Evolutionary conservation across 1,284 basidiomycete genomes (phyloP), one percentile per base, ranked within the genome.

Genomic region (Cerioporus squamosus): DNA sequence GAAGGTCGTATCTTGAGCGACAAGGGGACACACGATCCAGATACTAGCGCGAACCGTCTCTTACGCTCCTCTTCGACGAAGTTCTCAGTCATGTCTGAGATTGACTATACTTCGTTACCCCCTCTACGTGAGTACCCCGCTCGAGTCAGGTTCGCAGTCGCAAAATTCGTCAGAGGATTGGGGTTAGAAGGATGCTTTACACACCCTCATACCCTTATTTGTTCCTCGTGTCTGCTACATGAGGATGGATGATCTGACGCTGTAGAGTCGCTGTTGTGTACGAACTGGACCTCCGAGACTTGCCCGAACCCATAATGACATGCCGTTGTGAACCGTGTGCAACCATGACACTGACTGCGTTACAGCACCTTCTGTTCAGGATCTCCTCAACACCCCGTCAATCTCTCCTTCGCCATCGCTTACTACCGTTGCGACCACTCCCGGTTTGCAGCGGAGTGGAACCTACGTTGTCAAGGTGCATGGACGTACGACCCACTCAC

Each of bases 381-480:
- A 78, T 39, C 75, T 87, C 18, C 67, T 84, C 9, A 75, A 77
- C 59, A 76, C 75, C 9, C 80, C 83, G 31, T 74, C 44, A 73
- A 59, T 77, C 17, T 80, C 81, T 59, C 64, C 84, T 53, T 45
- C 79, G 38, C 48, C 66, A 47, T 63, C 73, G 1, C 40, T 61
- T 23, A 50, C 57, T 2, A 64, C 62, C 33, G 57, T 64, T n/a
- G 62, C 62, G 8, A 61, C 59, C 20, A 67, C 68, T n/a, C 59
- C 67, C 2, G 87, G 81, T 65, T 71, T 83, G 8, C 81, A 79
- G 51, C 79, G 79, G 26, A 79, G 79, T 23, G 83, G 84, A 23
- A 87, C 84, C 18, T 92, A 90, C 72, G 84, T 79, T 40, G 90
- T 92, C 55, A 90, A 81, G 20, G 78, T 92, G 22, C 85, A 84